Evolutionary conservation across 2,329 filamentous ascomycete species (phyloP), one percentile per base, ranked within the genome.

Genomic region (Capronia coronata): DNA sequence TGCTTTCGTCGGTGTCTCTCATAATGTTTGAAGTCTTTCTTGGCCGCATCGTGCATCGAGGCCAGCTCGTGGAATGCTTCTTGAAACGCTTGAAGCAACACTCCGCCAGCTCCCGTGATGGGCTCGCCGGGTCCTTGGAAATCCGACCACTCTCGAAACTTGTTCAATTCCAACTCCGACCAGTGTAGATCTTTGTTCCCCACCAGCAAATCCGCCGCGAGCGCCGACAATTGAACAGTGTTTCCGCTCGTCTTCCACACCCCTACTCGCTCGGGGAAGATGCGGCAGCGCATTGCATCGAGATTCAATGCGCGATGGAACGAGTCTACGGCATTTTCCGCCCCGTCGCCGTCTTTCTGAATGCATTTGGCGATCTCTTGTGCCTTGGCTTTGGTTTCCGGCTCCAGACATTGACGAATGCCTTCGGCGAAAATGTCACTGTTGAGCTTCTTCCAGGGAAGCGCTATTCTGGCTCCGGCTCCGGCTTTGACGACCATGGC

Each of bases 121-220:
- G 75, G 75, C 52, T 77, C 75, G 1, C 75, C 75, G 14, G 75
- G 73, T 0, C 75, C 75, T 46, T 75, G 73, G 52, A 77, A 77
- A 52, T 76, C 74, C 45, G 73, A 75, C 74, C 74, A 77, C 43
- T 75, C 71, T 39, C 68, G 70, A 47, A 72, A 70, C 4, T 72
- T 63, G 19, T 71, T 60, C 18, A 77, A 63, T 37, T 70, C 68
- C 4, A 79, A 63, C 34, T 76, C 70, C 9, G 67, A 67, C 66
- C 71, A 74, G 43, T 73, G 71, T 40, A 81, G 63, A 59, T 75
- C 75, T 52, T 72, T 72, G 57, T 74, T 69, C 44, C 77, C 69
- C 2, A 76, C 68, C 5, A 81, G 59, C 0, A 80, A 62, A 34
- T 77, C 71, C 0, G 76, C 77, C 2, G 78, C 78, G 14, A 77